A percentile compares a stretch with the other conserved stretches of the same genome.
phyloP scores from a whole-genome alignment of 164 flowering plant species.

The Macadamia integrifolia region DNA sequence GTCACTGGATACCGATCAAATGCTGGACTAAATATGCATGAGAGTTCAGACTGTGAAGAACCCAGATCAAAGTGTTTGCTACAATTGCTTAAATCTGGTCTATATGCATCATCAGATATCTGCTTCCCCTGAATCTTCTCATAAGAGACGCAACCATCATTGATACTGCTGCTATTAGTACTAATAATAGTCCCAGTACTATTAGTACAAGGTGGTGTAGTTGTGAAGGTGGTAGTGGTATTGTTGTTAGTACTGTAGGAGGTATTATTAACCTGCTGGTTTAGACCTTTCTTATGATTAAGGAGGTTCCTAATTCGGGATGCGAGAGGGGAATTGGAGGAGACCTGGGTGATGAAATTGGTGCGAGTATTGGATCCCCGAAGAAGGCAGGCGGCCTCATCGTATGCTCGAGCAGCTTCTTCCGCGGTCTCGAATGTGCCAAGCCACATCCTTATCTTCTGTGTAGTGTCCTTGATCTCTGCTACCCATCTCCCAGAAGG shows the following conservation, averaged over 20 bases:
- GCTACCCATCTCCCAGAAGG: slow-evolving; percentile 94
- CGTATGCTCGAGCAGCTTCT: slow-evolving; percentile 82
- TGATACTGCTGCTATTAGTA: background rate
- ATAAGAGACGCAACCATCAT: slow-evolving; percentile 1
- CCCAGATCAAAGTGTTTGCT: slow-evolving; percentile 22
- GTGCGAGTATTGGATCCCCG: slow-evolving; percentile 81
- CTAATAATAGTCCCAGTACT: background rate
- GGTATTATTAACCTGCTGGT: slow-evolving; percentile 3
- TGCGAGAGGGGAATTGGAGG: slow-evolving; percentile 63
- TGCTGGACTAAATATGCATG: slow-evolving; percentile 29
- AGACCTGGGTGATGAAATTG: slow-evolving; percentile 61
- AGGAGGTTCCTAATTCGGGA: slow-evolving; percentile 61
- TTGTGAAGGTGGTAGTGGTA: background rate
- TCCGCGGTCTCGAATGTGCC: slow-evolving; percentile 86
- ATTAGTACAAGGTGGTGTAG: background rate
- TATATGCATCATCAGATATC: slow-evolving; percentile 48
- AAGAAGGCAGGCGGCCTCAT: slow-evolving; percentile 87
- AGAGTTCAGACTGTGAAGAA: slow-evolving; percentile 25
- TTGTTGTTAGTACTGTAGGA: slow-evolving; percentile 3
- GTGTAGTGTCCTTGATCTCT: slow-evolving; percentile 83
- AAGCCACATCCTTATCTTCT: slow-evolving; percentile 89
- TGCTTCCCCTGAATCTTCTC: slow-evolving; percentile 14
- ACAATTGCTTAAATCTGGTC: slow-evolving; percentile 58
- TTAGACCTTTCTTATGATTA: slow-evolving; percentile 33
- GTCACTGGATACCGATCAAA: slow-evolving; percentile 24